Conservation (phyloP, 2,329 filamentous ascomycete genomes). For the Alternaria brassicicola region DNA sequence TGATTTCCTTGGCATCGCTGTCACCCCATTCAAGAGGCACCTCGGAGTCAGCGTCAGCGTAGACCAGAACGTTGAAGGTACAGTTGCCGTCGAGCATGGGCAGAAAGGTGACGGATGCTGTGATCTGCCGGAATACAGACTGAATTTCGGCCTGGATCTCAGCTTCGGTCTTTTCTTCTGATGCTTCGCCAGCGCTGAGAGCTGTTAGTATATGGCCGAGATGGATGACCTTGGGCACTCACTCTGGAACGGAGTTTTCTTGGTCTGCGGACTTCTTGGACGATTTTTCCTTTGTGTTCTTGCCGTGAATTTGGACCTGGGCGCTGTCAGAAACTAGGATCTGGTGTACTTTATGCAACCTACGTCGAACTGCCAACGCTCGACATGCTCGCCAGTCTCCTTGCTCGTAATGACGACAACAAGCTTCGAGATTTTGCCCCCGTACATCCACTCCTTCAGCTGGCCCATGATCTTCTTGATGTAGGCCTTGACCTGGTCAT, state of each 20-base stretch:
- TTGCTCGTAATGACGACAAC: conserved; percentile 97
- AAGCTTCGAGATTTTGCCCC: conserved; percentile 94
- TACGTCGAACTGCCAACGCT: conserved; percentile 98
- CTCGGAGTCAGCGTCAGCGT: conserved; percentile 94
- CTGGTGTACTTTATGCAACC: conserved; percentile 39
- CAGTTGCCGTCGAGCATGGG: conserved; percentile 93
- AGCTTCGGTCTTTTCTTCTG: conserved; percentile 80
- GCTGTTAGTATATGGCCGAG: conserved; percentile 26
- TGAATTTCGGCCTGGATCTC: conserved; percentile 97
- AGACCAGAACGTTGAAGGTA: conserved; percentile 98
- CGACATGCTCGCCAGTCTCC: conserved; percentile 93
- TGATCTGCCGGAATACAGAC: conserved; percentile 96
- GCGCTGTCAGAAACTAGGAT: conserved; percentile 35
- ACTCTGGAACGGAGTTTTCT: conserved; percentile 70
- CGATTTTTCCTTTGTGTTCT: conserved; percentile 56
- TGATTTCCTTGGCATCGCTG: conserved; percentile 96
- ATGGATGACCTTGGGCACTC: conserved; percentile 31
- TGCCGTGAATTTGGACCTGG: conserved; percentile 65
- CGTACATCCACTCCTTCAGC: conserved; percentile 96
- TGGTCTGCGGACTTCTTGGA: conserved; percentile 64
- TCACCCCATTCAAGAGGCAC: conserved; percentile 99
- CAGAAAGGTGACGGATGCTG: conserved; percentile 93
- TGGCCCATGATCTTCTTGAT: conserved; percentile 99
- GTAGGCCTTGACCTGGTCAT: conserved; percentile 98
- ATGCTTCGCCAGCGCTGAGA: conserved; percentile 33